Base-by-base conservation (phyloP, 495 filamentous ascomycete species). In the Cenococcum geophilum region DNA sequence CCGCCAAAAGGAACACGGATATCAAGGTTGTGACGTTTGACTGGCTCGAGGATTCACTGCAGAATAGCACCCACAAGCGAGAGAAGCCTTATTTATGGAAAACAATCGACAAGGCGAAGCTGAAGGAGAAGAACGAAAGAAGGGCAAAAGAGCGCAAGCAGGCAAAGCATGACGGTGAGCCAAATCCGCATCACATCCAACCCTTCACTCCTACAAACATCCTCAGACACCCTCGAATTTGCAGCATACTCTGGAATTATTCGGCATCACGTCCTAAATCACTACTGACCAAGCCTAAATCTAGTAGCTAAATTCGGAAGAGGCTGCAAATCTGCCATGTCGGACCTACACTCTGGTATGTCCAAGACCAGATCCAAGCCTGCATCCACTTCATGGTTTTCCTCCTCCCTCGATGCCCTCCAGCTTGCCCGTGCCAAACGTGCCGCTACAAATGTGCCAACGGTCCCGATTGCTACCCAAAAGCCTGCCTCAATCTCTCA, bases 11-110 rank as follows among this genome's bases (percentile, higher is more conserved):
- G 77, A 0, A 73, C 70, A 0, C 62, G 8, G 71, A 70, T 4
- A 67, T 83, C 59, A 74, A 76, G 4, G 82, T 88, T 27, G 82
- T 89, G 16, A 74, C 72, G 9, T 81, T 75, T 27, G 84, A 87
- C 66, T 89, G 84, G 85, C 70, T 88, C 1, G 78, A 81, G 60
- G 82, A 86, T 20, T 78, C 74, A 0, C 62, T 85, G 0, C 62
- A 75, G 20, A 60, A 64, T 0, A 52, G 43, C 14, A 71, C 59
- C 0, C 76, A 75, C 0, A 73, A 71, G 63, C 66, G 69, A 0
- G 83, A 80, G 60, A 60, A 45, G 1, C 61, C 69, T 0, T 89
- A 84, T 65, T 71, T 79, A 1, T 72, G 76, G 63, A 74, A 70
- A 20, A 70, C 75, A 11, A 12, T 76, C 16, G 71, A 71, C 22